These are phyloP conservation scores for Allium sativum DNA, from an alignment of 106 monocot genomes.

Conservation along the genomic window DNA sequence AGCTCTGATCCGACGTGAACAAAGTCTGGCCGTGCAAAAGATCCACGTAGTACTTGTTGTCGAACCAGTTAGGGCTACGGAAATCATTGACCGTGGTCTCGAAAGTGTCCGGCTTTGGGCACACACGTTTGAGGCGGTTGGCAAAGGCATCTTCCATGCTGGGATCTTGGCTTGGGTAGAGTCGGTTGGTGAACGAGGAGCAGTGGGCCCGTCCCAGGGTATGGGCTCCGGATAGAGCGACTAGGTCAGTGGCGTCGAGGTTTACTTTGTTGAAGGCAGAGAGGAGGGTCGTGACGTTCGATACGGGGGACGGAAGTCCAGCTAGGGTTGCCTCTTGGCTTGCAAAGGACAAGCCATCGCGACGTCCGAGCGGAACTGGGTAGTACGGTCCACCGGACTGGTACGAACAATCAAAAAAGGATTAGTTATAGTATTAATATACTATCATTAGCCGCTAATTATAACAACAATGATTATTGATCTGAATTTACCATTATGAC, in stretches of 20 bases:
- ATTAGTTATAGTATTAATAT: not conserved
- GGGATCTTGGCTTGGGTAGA: constrained; percentile 19
- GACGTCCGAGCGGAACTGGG: constrained; percentile 33
- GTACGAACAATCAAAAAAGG: not conserved
- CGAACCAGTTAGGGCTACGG: constrained; percentile 19
- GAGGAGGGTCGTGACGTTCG: constrained; percentile 23
- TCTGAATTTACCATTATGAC: constrained; percentile 18
- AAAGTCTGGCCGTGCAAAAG: constrained; percentile 28
- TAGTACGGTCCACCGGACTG: constrained; percentile 35
- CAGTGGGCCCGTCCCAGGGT: constrained; percentile 49
- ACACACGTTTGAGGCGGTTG: constrained; percentile 8
- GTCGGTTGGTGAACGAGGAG: constrained; percentile 32
- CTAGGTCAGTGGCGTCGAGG: constrained; percentile 41
- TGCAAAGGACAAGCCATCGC: constrained; percentile 34
- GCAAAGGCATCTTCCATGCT: constrained; percentile 19
- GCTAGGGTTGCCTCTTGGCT: constrained; percentile 17
- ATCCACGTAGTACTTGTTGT: constrained; percentile 46
- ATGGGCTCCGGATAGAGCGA: constrained; percentile 55
- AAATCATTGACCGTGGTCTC: constrained; percentile 20
- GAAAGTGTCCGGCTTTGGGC: constrained; percentile 10
- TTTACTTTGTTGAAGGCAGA: constrained; percentile 14
- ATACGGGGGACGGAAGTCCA: constrained; percentile 21
- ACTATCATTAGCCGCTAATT: not conserved
- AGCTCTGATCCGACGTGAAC: constrained; percentile 41
- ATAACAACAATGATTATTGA: not conserved